phyloP scores from a whole-genome alignment of 2,329 filamentous ascomycete species.

The Salinomyces thailandicus region DNA sequence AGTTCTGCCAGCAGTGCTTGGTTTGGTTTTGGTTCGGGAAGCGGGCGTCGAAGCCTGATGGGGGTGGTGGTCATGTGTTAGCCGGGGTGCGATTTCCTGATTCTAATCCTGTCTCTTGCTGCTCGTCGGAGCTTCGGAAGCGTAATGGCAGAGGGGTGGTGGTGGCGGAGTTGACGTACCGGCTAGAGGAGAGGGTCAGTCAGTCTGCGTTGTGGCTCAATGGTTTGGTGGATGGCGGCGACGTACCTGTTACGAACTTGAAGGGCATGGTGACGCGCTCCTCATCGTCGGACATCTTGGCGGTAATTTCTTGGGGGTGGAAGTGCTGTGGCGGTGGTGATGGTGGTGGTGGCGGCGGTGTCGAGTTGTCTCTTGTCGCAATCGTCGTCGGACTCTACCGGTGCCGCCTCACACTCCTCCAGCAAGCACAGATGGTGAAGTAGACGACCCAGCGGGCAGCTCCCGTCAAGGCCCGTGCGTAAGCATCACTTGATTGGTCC shows the following conservation, averaged over 20 bases:
- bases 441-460: constrained; percentile 5
- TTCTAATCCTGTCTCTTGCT: too few species aligned
- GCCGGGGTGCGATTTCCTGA: too few species aligned
- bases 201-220: constrained; percentile 19
- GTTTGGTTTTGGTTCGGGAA: constrained; percentile 97
- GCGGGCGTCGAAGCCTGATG: constrained; percentile 90
- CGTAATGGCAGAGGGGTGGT: background rate
- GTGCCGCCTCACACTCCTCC: too few species aligned
- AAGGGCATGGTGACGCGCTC: constrained; percentile 96
- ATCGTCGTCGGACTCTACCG: background rate
- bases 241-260: constrained; percentile 99
- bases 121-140: background rate
- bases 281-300: constrained; percentile 85
- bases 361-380: background rate
- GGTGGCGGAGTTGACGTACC: constrained; percentile 19
- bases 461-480: too few species aligned
- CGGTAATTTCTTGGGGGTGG: constrained; percentile 22
- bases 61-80: too few species aligned
- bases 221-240: constrained; percentile 23
- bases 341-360: too few species aligned
- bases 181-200: constrained; percentile 19
- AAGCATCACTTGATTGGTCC: too few species aligned
- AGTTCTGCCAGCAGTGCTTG: constrained; percentile 99
- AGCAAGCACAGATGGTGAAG: background rate
- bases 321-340: background rate